Conservation (phyloP, 306 rosid genomes). For the Datisca glomerata region DNA sequence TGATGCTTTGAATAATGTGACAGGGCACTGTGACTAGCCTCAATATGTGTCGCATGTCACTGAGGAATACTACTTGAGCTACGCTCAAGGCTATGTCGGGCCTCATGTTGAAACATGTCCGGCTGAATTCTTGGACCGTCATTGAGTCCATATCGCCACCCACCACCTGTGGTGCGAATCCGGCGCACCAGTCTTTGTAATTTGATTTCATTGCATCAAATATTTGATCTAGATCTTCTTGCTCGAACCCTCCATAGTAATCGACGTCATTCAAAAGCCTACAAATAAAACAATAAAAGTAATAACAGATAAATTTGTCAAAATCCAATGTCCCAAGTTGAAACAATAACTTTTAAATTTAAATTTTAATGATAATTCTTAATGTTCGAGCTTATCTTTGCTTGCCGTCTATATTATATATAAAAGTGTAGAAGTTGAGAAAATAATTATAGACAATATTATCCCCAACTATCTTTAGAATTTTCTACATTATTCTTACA, state of each 20-base stretch:
- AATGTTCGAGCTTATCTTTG: no score
- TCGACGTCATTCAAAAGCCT: conserved; percentile 63
- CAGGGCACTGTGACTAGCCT: conserved; percentile 46
- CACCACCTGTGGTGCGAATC: conserved; percentile 63
- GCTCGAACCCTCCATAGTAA: conserved; percentile 73
- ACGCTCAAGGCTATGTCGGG: conserved; percentile 68
- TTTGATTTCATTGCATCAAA: conserved; percentile 50
- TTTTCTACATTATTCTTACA: no score
- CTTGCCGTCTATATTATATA: no score
- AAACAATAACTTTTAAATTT: no score
- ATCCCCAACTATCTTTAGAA: no score
- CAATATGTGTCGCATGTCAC: conserved; percentile 54
- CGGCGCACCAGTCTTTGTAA: conserved; percentile 72
- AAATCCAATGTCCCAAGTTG: neutral
- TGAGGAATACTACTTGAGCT: conserved; percentile 41
- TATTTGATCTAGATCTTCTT: conserved; percentile 52
- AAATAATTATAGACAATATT: no score
- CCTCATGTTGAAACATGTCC: conserved; percentile 73
- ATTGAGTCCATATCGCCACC: conserved; percentile 82
- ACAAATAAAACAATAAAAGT: neutral
- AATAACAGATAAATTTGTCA: neutral
- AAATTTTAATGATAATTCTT: no score
- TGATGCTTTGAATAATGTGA: conserved; percentile 61
- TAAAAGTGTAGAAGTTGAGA: no score
- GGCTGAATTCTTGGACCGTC: conserved; percentile 74